These are phyloP conservation scores for Punctularia strigosozonata DNA, from an alignment of 768 basidiomycete genomes.

Conservation along the genomic window DNA sequence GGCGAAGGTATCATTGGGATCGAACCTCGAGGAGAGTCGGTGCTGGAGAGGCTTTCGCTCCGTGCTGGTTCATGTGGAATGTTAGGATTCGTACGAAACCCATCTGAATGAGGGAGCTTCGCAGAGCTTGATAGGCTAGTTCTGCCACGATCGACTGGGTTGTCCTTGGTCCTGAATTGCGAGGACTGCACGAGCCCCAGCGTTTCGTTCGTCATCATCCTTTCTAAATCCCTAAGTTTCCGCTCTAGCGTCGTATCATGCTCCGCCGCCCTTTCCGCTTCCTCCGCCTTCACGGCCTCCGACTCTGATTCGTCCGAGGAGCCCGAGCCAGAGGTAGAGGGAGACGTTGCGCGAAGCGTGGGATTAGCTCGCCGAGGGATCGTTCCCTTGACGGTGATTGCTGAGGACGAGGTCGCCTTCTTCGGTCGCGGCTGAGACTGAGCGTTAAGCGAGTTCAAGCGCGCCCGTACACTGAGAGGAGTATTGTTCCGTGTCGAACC, in stretches of 20 bases:
- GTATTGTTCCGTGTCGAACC: conserved; percentile 36
- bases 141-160: conserved; percentile 5
- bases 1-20: conserved; percentile 77
- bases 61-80: conserved; percentile 22
- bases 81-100: conserved; percentile 17
- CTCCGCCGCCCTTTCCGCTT: conserved; percentile 53
- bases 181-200: conserved; percentile 46
- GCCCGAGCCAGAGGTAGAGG: conserved; percentile 25
- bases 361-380: conserved; percentile 20
- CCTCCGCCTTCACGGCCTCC: conserved; percentile 53
- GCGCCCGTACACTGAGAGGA: conserved; percentile 56
- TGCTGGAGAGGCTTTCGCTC: conserved; percentile 60
- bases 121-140: conserved; percentile 9
- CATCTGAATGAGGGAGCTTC: neutral
- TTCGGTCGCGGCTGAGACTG: conserved; percentile 29
- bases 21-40: conserved; percentile 65
- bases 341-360: conserved; percentile 32
- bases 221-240: conserved; percentile 58
- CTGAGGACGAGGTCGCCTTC: conserved; percentile 58
- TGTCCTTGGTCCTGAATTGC: conserved; percentile 4
- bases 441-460: conserved; percentile 55
- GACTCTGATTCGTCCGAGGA: conserved; percentile 41
- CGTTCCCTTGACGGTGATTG: conserved; percentile 51
- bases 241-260: conserved; percentile 55
- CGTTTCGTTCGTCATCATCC: conserved; percentile 61